Percentiles rank a stretch among this genome's conserved stretches.
phyloP scores from a whole-genome alignment of 768 basidiomycete genomes.

The Trametes cinnabarina region DNA sequence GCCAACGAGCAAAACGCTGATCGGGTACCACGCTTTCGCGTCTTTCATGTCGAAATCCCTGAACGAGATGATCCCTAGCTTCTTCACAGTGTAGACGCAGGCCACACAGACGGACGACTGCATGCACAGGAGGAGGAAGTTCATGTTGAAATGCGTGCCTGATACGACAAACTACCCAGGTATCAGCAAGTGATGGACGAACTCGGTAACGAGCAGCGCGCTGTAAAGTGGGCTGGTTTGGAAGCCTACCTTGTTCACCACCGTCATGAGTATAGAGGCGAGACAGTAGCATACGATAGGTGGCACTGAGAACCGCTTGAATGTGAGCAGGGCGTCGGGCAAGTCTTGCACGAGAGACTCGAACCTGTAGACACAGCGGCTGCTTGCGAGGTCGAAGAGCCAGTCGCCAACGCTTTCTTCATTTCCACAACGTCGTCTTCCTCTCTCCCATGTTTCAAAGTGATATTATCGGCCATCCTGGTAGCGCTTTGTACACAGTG shows the following conservation, averaged over 20 bases:
- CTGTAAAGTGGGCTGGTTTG: not conserved
- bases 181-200: not conserved
- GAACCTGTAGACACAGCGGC: slow-evolving; percentile 18
- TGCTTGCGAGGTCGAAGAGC: slow-evolving; percentile 15
- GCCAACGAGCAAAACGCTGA: slow-evolving; percentile 85
- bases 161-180: slow-evolving; percentile 84
- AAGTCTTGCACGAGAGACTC: not conserved
- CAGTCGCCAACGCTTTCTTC: slow-evolving; percentile 49
- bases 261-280: slow-evolving; percentile 94
- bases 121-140: slow-evolving; percentile 87
- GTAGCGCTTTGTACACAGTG: not conserved
- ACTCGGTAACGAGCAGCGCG: not conserved
- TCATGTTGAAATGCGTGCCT: slow-evolving; percentile 93
- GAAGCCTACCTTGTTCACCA: slow-evolving; percentile 83
- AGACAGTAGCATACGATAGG: slow-evolving; percentile 88
- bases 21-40: slow-evolving; percentile 92
- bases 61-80: slow-evolving; percentile 76
- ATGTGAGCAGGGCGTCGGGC: not conserved
- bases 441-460: slow-evolving; percentile 9
- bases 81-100: slow-evolving; percentile 75
- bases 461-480: not conserved
- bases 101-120: slow-evolving; percentile 85
- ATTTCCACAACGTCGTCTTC: slow-evolving; percentile 51
- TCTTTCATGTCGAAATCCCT: slow-evolving; percentile 79
- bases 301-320: slow-evolving; percentile 47